Base-by-base conservation (phyloP, 192 early-diverging fungal species). In the Phlyctochytrium bullatum region DNA sequence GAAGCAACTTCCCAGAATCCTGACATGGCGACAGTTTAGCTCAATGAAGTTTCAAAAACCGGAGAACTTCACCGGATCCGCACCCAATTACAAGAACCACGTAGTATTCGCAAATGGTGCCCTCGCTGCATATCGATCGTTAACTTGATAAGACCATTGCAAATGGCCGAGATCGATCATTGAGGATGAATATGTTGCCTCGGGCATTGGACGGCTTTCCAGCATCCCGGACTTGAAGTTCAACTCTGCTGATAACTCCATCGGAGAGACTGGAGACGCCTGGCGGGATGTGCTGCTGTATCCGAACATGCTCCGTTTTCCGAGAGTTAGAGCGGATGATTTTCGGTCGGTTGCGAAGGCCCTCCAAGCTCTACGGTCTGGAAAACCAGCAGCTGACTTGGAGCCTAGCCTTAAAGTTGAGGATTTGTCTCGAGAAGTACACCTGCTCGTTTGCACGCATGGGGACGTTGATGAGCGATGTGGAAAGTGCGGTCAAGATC, bases 401-500 rank as follows among this genome's bases (percentile, higher is more conserved):
- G 6, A 57, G 27, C 10, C 20, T 10, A 20, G 12, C 27, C 12
- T 57, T 28, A 14, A 20, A 6, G 12, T 25, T 6, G 54, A 57
- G 27, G 25, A 10, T 14, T 28, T 57, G 54, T 25, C 16, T 6
- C 12, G 27, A 6, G 54, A 57, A 25, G 27, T 28, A 6, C 54
- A 57, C 27, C 4, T 57, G 12, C 12, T 57, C 4, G 54, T 57
- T 10, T 57, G 54, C 54, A 57, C 54, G 14, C 54, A 57, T 28
- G 27, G 16, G 27, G 27, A 57, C 6, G 54, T 57, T 6, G 54
- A 57, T 25, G 4, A 28, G 10, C 54, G 54, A 14, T 57, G 54
- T 28, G 54, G 54, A 28, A 57, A 14, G 27, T 25, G 20, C 6
- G 54, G 54, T 6, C 10, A 57, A 6, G 54, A 14, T 10, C 20